Percentiles rank a stretch among this genome's conserved stretches.
Evolutionary conservation across 441 rosid species (phyloP).

Genomic region (Croton setiger): DNA sequence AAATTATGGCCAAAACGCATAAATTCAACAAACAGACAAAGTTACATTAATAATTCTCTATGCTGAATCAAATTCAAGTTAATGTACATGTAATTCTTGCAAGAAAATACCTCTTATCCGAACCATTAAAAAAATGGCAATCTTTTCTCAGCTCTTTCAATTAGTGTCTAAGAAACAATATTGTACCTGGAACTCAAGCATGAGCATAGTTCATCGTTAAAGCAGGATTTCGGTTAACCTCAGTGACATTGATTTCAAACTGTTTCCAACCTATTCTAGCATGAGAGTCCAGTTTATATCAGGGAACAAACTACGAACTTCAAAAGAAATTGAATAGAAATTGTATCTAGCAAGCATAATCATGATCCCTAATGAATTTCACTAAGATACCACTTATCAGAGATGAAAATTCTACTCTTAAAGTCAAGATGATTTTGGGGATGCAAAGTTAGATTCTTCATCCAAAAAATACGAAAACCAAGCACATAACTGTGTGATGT

Average conservation of each 20-base stretch:
- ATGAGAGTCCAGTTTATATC: neutral
- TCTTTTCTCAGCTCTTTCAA: neutral
- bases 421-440: neutral
- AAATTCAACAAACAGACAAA: neutral
- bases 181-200: neutral
- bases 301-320: neutral
- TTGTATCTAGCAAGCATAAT: neutral
- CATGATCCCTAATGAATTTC: neutral
- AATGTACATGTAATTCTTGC: neutral
- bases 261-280: constrained; percentile 1
- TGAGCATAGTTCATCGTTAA: neutral
- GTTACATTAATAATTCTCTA: neutral
- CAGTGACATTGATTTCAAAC: neutral
- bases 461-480: neutral
- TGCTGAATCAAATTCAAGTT: constrained; percentile 1
- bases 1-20: neutral
- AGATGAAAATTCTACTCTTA: neutral
- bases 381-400: neutral
- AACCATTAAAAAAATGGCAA: neutral
- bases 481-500: neutral
- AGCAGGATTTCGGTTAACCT: neutral
- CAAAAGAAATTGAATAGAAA: neutral
- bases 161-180: neutral
- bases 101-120: neutral
- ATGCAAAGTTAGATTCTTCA: neutral